These are phyloP conservation scores for Saccharomyces cerevisiae DNA, from an alignment of 805 yeast species.

Conservation along the genomic window DNA sequence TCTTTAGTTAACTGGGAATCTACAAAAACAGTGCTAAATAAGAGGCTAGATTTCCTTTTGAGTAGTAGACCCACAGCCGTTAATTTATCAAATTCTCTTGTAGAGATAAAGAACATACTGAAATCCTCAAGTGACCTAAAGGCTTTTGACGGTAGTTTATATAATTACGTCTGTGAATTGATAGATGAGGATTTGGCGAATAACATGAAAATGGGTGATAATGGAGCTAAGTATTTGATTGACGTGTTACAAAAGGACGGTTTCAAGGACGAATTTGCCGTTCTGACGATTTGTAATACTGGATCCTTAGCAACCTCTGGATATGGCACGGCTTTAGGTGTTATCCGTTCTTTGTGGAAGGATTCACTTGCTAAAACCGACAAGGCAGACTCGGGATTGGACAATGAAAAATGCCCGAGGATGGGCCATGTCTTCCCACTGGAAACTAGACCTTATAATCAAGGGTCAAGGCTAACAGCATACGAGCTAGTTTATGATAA, in stretches of 20 bases:
- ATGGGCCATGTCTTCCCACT: constrained; percentile 73
- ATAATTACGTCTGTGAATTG: constrained; percentile 43
- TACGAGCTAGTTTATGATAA: constrained; percentile 79
- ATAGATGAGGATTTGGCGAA: constrained; percentile 72
- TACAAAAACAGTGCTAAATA: constrained; percentile 34
- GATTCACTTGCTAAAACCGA: constrained; percentile 28
- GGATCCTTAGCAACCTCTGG: constrained; percentile 97
- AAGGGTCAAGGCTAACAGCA: constrained; percentile 89
- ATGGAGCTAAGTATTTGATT: constrained; percentile 66
- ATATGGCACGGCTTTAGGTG: constrained; percentile 93
- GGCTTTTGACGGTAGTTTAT: constrained; percentile 27
- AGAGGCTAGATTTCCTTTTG: constrained; percentile 55
- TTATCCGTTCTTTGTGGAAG: constrained; percentile 63
- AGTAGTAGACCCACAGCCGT: constrained; percentile 94
- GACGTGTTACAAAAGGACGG: constrained; percentile 38
- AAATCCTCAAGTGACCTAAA: constrained; percentile 23
- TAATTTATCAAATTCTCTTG: constrained; percentile 65
- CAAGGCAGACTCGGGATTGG: constrained; percentile 13
- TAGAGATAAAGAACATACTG: constrained; percentile 30
- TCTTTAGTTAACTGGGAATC: constrained; percentile 18
- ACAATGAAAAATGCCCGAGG: constrained; percentile 15
- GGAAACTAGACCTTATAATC: constrained; percentile 95
- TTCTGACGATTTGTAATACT: constrained; percentile 89
- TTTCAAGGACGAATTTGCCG: constrained; percentile 62
- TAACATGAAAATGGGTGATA: constrained; percentile 67